phyloP scores from a whole-genome alignment of 2,329 filamentous ascomycete species.

The Fusarium bactridioides region DNA sequence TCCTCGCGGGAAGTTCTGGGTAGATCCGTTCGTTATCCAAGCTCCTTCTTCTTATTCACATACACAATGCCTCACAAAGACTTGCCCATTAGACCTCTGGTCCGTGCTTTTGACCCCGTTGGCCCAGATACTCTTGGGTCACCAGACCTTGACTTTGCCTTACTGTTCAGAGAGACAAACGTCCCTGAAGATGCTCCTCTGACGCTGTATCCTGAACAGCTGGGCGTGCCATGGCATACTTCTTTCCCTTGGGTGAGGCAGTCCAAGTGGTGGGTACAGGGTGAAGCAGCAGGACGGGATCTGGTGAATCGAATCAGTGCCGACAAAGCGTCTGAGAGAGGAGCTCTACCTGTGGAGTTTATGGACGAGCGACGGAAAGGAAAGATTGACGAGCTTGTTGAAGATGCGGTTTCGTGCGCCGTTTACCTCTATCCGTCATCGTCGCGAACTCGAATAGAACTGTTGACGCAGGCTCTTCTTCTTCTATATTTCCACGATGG shows the following conservation, averaged over 20 bases:
- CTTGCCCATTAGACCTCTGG: conserved; percentile 4
- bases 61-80: conserved; percentile 16
- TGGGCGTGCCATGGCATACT: conserved; percentile 6
- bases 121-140: neutral
- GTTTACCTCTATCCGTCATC: conserved; percentile 19
- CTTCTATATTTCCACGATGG: conserved; percentile 18
- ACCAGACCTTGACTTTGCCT: conserved; percentile 4
- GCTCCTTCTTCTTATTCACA: neutral
- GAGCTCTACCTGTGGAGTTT: conserved; percentile 7
- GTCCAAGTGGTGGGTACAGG: conserved; percentile 9
- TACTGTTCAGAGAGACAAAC: neutral
- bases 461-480: conserved; percentile 11
- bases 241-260: conserved; percentile 17
- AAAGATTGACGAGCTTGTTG: conserved; percentile 22
- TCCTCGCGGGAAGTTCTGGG: neutral
- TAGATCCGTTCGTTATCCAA: neutral
- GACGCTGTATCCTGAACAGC: neutral
- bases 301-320: conserved; percentile 2
- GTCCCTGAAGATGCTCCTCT: conserved; percentile 4
- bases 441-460: neutral
- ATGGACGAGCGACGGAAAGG: conserved; percentile 9
- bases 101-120: conserved; percentile 4
- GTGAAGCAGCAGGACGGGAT: neutral
- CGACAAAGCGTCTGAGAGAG: conserved; percentile 9
- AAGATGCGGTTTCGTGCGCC: conserved; percentile 12